A percentile compares a stretch with the other conserved stretches of the same genome.
Evolutionary conservation across 192 early-diverging fungal species (phyloP).

Genomic region (Chytriomyces hyalinus): DNA sequence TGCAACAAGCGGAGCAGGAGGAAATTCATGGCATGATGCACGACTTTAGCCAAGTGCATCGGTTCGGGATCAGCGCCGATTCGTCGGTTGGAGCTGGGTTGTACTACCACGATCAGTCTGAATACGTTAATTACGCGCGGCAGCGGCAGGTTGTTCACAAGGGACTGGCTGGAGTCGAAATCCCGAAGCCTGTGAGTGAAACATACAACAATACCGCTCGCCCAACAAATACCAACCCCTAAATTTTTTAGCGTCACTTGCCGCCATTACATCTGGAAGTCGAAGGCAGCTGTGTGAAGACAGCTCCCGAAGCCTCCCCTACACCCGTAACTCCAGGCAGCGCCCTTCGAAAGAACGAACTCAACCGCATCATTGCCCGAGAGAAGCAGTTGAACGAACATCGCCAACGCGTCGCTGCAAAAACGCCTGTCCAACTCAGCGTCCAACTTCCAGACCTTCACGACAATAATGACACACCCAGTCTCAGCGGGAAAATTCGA

Average conservation of each 20-base stretch:
- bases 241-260: constrained; percentile 8
- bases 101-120: too few species aligned
- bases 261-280: constrained; percentile 11
- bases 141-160: background rate
- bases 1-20: too few species aligned
- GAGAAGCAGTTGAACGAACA: background rate
- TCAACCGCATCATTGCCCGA: background rate
- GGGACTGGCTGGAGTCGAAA: constrained; percentile 25
- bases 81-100: too few species aligned
- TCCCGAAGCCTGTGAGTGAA: constrained; percentile 19
- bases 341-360: background rate
- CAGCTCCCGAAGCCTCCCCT: background rate
- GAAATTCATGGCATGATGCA: too few species aligned
- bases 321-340: too few species aligned
- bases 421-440: background rate
- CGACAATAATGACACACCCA: background rate
- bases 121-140: too few species aligned
- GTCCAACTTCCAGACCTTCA: background rate
- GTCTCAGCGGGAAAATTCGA: constrained; percentile 3
- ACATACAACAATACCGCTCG: too few species aligned
- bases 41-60: too few species aligned
- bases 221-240: too few species aligned
- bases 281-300: constrained; percentile 6
- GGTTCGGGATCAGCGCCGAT: too few species aligned
- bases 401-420: background rate